A percentile compares a stretch with the other conserved stretches of the same genome.
Evolutionary conservation across 106 monocot genomes (phyloP).

Genomic region (Xerophyta viscosa): DNA sequence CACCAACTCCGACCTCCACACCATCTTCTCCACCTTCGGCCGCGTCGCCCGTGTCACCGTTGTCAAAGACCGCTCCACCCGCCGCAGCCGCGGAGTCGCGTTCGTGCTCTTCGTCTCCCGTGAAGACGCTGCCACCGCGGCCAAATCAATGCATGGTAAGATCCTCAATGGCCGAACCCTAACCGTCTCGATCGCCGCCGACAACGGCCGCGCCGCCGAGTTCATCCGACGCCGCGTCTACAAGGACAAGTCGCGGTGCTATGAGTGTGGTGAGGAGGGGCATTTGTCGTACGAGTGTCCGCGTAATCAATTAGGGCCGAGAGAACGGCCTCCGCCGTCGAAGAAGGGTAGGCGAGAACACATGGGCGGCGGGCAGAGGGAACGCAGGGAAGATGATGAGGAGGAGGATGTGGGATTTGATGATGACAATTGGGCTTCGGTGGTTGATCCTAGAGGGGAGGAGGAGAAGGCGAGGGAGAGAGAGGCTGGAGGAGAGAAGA

Average conservation of each 20-base stretch:
- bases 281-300: constrained; percentile 94
- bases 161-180: constrained; percentile 81
- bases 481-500: constrained; percentile 7
- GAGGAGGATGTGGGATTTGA: constrained; percentile 30
- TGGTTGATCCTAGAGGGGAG: constrained; percentile 66
- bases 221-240: constrained; percentile 80
- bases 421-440: constrained; percentile 86
- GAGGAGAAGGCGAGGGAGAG: constrained; percentile 49
- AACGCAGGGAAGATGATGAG: neutral
- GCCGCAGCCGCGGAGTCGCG: constrained; percentile 79
- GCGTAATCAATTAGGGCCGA: constrained; percentile 64
- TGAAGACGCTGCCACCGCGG: constrained; percentile 62
- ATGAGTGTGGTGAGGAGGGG: constrained; percentile 91
- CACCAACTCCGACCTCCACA: constrained; percentile 96
- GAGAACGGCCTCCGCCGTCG: constrained; percentile 65
- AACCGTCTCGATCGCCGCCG: constrained; percentile 72
- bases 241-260: constrained; percentile 88
- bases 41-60: constrained; percentile 91
- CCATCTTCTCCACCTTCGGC: constrained; percentile 96
- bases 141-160: constrained; percentile 47
- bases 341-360: constrained; percentile 20
- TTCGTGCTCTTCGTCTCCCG: constrained; percentile 95
- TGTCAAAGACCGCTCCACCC: constrained; percentile 67
- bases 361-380: constrained; percentile 3
- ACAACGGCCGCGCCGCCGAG: constrained; percentile 85